These are phyloP conservation scores for Chaetomium tenue DNA, from an alignment of 495 filamentous ascomycete species.

Conservation along the genomic window DNA sequence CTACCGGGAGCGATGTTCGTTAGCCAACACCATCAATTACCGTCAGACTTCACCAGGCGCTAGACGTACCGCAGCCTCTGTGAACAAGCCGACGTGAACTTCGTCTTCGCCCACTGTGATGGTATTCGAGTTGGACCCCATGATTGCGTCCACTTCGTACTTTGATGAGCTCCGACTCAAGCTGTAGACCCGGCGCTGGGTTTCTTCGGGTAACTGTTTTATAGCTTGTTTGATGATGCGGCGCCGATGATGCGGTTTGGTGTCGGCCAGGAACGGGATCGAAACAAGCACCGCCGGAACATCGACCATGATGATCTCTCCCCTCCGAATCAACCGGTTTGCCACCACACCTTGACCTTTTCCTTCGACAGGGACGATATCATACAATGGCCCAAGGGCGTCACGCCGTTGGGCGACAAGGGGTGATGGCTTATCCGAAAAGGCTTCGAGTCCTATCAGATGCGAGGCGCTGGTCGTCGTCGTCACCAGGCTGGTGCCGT, in stretches of 20 bases:
- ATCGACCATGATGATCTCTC: constrained; percentile 44
- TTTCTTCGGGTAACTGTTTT: constrained; percentile 38
- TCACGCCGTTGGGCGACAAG: constrained; percentile 18
- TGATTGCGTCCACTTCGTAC: constrained; percentile 42
- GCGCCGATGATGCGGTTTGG: constrained; percentile 35
- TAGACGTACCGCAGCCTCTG: constrained; percentile 38
- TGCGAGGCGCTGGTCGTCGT: constrained; percentile 30
- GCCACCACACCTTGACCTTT: constrained; percentile 43
- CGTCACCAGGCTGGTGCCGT: constrained; percentile 35
- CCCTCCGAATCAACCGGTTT: constrained; percentile 33
- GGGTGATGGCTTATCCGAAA: constrained; percentile 32
- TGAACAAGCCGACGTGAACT: constrained; percentile 40
- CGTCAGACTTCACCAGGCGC: background rate
- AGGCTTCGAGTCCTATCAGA: constrained; percentile 30
- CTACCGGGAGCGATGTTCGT: constrained; percentile 18
- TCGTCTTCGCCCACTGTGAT: constrained; percentile 33
- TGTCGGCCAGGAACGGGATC: constrained; percentile 33
- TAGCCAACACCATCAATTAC: background rate
- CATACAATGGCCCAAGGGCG: constrained; percentile 24
- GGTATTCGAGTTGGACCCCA: constrained; percentile 42
- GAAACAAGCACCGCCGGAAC: constrained; percentile 38
- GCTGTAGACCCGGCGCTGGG: constrained; percentile 25
- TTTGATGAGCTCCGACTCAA: constrained; percentile 28
- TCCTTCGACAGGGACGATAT: constrained; percentile 32
- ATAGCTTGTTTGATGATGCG: constrained; percentile 36